phyloP scores from a whole-genome alignment of 1,284 basidiomycete genomes.

The Inonotus obliquus region DNA sequence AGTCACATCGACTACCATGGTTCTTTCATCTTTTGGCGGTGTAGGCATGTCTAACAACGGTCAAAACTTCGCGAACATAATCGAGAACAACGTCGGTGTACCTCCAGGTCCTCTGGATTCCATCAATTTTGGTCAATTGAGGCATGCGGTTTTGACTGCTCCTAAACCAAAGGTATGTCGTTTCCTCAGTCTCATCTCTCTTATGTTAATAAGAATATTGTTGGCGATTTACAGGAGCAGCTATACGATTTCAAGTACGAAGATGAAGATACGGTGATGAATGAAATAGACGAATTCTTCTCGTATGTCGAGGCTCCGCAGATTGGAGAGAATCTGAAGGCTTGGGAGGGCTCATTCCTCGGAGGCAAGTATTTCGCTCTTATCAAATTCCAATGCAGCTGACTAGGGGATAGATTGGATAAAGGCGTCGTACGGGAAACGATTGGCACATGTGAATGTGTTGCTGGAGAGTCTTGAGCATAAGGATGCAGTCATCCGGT shows the following conservation, averaged over 20 bases:
- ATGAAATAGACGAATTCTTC: slow-evolving; percentile 98
- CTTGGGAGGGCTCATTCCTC: slow-evolving; percentile 81
- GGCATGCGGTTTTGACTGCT: slow-evolving; percentile 61
- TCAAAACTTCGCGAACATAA: slow-evolving; percentile 10
- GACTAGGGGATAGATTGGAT: slow-evolving; percentile 64
- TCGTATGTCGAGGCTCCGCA: slow-evolving; percentile 95
- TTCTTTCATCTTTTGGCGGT: slow-evolving; percentile 5
- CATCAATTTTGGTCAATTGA: slow-evolving; percentile 79
- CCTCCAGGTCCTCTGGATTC: slow-evolving; percentile 44
- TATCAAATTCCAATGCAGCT: slow-evolving; percentile 5
- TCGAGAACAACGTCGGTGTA: background rate
- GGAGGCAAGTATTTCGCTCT: slow-evolving; percentile 46
- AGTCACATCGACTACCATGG: slow-evolving; percentile 6
- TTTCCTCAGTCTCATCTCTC: background rate
- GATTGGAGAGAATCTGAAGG: slow-evolving; percentile 81
- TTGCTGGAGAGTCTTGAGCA: slow-evolving; percentile 85
- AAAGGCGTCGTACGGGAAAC: slow-evolving; percentile 52
- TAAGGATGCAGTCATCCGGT: slow-evolving; percentile 76
- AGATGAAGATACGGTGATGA: slow-evolving; percentile 92
- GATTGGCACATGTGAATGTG: slow-evolving; percentile 70
- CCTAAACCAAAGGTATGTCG: slow-evolving; percentile 70
- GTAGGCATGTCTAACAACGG: background rate
- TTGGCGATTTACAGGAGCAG: slow-evolving; percentile 53
- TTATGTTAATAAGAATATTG: background rate
- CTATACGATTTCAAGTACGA: slow-evolving; percentile 90